Base-by-base conservation (phyloP, 2,329 filamentous ascomycete species). In the Neoarthrinium moseri region DNA sequence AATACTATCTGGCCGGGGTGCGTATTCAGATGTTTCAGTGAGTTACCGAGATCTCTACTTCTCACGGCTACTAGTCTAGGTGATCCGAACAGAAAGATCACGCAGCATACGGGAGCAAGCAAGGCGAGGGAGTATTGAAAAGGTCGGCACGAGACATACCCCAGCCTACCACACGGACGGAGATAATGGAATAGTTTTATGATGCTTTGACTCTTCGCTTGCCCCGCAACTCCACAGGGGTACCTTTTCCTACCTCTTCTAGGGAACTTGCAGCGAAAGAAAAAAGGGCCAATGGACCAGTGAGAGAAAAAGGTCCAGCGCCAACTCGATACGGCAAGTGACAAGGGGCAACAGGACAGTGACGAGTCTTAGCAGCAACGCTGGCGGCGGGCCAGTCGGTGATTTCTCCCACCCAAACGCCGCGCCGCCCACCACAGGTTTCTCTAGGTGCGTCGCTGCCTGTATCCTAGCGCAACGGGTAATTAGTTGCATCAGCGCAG, bases 131-230 rank as follows among this genome's bases (percentile, higher is more conserved):
- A n/a, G n/a, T n/a, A n/a, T n/a, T n/a, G n/a, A n/a, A n/a, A n/a
- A n/a, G n/a, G n/a, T n/a, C n/a, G n/a, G n/a, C n/a, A n/a, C n/a
- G n/a, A n/a, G n/a, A n/a, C n/a, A n/a, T n/a, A n/a, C n/a, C n/a
- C n/a, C n/a, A n/a, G n/a, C n/a, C n/a, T n/a, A n/a, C n/a, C n/a
- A n/a, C n/a, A n/a, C n/a, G n/a, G n/a, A n/a, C n/a, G n/a, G n/a
- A n/a, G n/a, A n/a, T n/a, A n/a, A n/a, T n/a, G 41, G 42, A 52
- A 51, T 46, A 47, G 50, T 45, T 39, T 49, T 50, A 56, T 57
- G 54, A 57, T 56, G 55, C 55, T 37, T 57, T 45, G 51, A 57
- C 51, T 54, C 38, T 45, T 45, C 49, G 48, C 21, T 20, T 29
- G 55, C 55, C 55, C 55, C 55, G 50, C 55, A 42, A 50, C 40